These are phyloP conservation scores for Lentinula lateritia DNA, from an alignment of 768 basidiomycete genomes.

Conservation along the genomic window DNA sequence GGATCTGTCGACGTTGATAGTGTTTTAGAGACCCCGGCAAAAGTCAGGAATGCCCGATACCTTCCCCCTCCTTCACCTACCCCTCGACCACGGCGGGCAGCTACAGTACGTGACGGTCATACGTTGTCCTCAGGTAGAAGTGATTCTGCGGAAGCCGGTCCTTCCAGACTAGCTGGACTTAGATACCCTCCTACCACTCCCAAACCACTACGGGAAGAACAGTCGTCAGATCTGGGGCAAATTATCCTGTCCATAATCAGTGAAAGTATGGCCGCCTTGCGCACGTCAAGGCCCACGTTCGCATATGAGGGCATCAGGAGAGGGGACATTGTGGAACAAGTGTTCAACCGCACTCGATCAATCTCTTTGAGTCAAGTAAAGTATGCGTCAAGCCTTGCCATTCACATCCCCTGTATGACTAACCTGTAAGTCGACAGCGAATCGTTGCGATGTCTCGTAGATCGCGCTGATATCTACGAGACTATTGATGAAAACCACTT, in stretches of 20 bases:
- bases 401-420: background rate
- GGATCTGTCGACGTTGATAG: background rate
- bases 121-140: background rate
- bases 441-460: background rate
- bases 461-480: background rate
- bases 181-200: background rate
- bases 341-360: background rate
- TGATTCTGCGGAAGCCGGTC: background rate
- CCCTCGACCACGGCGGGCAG: background rate
- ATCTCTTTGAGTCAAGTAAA: background rate
- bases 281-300: background rate
- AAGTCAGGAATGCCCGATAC: background rate
- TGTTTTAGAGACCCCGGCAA: background rate
- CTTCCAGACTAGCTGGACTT: background rate
- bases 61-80: background rate
- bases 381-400: background rate
- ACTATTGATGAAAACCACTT: slow-evolving; percentile 4
- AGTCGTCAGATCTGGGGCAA: background rate
- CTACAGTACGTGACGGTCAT: background rate
- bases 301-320: background rate
- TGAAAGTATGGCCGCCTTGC: background rate
- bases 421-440: background rate
- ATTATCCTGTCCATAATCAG: background rate
- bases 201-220: background rate
- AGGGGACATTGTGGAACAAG: background rate